Evolutionary conservation across 257 asterid genomes (phyloP).

Genomic region (Haberlea rhodopensis): DNA sequence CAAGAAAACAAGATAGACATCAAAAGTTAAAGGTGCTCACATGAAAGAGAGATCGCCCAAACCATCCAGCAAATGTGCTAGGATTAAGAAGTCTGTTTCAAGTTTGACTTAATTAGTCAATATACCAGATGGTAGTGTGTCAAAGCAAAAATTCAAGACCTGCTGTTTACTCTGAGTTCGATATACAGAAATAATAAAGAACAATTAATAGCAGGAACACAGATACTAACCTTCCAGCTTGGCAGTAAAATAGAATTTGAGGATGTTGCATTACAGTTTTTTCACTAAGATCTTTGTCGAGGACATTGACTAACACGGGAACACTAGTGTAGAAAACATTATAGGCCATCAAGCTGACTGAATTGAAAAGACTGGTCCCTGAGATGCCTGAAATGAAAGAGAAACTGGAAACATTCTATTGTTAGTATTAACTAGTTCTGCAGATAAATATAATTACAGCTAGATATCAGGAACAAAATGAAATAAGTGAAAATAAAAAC

Average conservation of each 20-base stretch:
- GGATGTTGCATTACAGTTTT: slow-evolving; percentile 97
- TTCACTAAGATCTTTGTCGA: slow-evolving; percentile 94
- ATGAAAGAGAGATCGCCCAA: slow-evolving; percentile 97
- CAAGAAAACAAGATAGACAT: slow-evolving; percentile 7
- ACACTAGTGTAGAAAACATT: slow-evolving; percentile 96
- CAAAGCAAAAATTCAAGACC: slow-evolving; percentile 4
- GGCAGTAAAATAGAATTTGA: slow-evolving; percentile 89
- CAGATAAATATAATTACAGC: slow-evolving; percentile 20
- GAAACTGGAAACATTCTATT: slow-evolving; percentile 57
- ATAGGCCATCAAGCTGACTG: slow-evolving; percentile 96
- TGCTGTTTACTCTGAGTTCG: slow-evolving; percentile 17
- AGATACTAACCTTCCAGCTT: slow-evolving; percentile 82
- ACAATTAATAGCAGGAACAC: slow-evolving; percentile 24
- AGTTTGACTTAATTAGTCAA: slow-evolving; percentile 24
- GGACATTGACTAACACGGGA: slow-evolving; percentile 86
- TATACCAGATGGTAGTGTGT: slow-evolving; percentile 17
- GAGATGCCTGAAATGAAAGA: slow-evolving; percentile 96
- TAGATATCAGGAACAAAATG: slow-evolving; percentile 18
- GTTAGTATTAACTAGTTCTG: slow-evolving; percentile 38
- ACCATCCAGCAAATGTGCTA: slow-evolving; percentile 99
- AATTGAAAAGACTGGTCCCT: slow-evolving; percentile 94
- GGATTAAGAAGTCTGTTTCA: slow-evolving; percentile 96
- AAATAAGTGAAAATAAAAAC: slow-evolving; percentile 15
- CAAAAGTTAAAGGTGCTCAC: slow-evolving; percentile 50
- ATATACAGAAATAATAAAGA: slow-evolving; percentile 20